Base-by-base conservation (phyloP, 257 asterid genomes). In the Henckelia pumila region DNA sequence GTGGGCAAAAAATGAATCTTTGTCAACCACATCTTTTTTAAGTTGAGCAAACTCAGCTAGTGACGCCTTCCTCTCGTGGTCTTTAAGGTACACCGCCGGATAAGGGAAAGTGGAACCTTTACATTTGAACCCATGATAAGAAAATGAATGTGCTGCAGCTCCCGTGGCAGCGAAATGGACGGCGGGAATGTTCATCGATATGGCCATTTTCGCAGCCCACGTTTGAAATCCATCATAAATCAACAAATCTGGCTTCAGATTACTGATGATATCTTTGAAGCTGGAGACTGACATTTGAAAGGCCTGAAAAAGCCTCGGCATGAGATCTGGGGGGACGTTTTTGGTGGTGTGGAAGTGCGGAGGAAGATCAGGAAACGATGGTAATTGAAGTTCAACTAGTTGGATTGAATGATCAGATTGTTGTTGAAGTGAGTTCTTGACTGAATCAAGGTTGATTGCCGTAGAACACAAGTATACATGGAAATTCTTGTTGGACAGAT, bases 301-400 rank as follows among this genome's bases (percentile, higher is more conserved):
- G 57, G 23, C 21, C 7, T 19, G 7, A 47, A 17, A 40, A 22
- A 23, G n/a, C 28, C 25, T 37, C 2, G 68, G 8, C 24, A 28
- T 55, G 8, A 64, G 19, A 9, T 64, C 7, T 16, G 64, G 72
- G 17, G 57, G 64, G 17, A 68, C 35, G 29, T 37, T 59, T 19
- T 56, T 68, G 9, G 64, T 68, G 1, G 72, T 68, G 64, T 68
- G 72, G 17, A 19, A 57, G 7, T 35, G 24, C 10, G 72, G 40
- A 13, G 72, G 64, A 25, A 68, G 56, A 10, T 68, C 72, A 8
- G 56, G 72, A 21, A 33, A n/a, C 6, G 64, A 56, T 11, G 72
- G 72, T 6, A 68, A 24, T 8, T 68, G 72, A 14, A 68, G 64
- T 33, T 68, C 57, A 3, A 68, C 57, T 3, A 68, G 17, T 35